Evolutionary conservation across 129 eudicot species (phyloP), one percentile per base, ranked within the genome.

Genomic region (Flaveria brownii): DNA sequence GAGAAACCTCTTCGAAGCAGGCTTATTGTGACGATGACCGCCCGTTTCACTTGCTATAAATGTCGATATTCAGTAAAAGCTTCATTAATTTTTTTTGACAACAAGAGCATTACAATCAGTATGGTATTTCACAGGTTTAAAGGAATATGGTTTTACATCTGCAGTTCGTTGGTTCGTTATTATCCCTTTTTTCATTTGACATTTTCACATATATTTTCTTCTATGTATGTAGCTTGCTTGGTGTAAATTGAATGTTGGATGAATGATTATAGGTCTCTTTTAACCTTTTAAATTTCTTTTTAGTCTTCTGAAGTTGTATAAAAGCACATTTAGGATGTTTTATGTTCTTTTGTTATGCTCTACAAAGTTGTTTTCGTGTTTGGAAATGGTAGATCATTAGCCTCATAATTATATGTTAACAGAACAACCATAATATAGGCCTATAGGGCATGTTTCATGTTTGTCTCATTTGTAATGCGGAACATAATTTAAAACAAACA

Each of bases 1-100:
- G 93, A 83, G 98, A 87, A 91, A 91, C 74, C 92, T 91, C 59
- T 85, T 91, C 65, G 98, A 94, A 84, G 98, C 98, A 2, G 98
- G 98, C 30, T 83, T 91, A 70, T 89, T 94, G 89, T 94, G 91
- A 94, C 84, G 64, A 28, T 17, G 22, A 61, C 9, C 36, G 18
- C 50, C 71, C 15, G 9, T 56, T 76, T 74, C 75, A 20, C 68
- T 23, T 51, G 72, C 64, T 61, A 70, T 41, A 70, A 64, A 71
- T 88, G 89, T 83, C 82, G 51, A 88, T 85, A 87, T 80, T 79
- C 70, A 67, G 68, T 71, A 50, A 72, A 30, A 82, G 74, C 45
- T 63, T 46, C 65, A 68, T 42, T 59, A 71, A 74, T 49, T 18
- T 71, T 20, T 84, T 74, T 78, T 73, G 79, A 73, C 84, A 76